phyloP scores from a whole-genome alignment of 2,329 filamentous ascomycete species.

The Clonostachys sp. region DNA sequence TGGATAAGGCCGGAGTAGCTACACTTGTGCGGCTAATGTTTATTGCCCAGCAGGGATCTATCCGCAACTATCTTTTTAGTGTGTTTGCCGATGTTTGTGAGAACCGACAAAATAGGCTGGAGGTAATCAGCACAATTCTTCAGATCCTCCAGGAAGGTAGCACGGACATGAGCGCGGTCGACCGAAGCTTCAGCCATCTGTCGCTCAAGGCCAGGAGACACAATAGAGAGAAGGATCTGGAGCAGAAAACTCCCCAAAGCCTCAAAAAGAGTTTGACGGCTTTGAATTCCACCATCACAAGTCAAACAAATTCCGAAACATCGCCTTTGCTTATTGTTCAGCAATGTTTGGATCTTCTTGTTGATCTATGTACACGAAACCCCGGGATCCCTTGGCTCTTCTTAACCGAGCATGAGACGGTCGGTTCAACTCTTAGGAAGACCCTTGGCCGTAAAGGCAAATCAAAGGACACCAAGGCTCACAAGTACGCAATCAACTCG shows the following conservation, averaged over 20 bases:
- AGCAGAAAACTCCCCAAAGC: constrained; percentile 73
- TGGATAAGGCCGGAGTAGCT: constrained; percentile 92
- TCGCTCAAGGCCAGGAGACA: constrained; percentile 86
- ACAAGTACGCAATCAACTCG: constrained; percentile 89
- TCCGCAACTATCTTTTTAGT: constrained; percentile 77
- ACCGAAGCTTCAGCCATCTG: constrained; percentile 90
- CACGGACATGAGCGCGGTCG: constrained; percentile 86
- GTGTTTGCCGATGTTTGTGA: constrained; percentile 90
- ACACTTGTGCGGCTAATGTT: constrained; percentile 99
- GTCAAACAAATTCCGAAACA: constrained; percentile 71
- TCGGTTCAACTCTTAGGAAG: constrained; percentile 70
- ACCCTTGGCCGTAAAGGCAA: constrained; percentile 80
- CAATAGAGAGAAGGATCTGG: constrained; percentile 53
- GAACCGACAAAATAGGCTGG: constrained; percentile 91
- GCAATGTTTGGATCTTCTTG: constrained; percentile 84
- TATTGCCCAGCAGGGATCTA: constrained; percentile 83
- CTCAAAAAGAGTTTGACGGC: constrained; percentile 72
- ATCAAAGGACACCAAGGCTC: constrained; percentile 81
- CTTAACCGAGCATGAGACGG: constrained; percentile 83
- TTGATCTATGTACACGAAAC: constrained; percentile 79
- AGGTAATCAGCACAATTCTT: constrained; percentile 88
- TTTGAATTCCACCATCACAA: constrained; percentile 32
- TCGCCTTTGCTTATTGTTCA: constrained; percentile 94
- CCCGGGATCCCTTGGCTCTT: constrained; percentile 87
- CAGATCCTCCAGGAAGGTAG: constrained; percentile 95